Evolutionary conservation across 1,139 yeast species (phyloP).

Genomic region (Kurtzmaniella quercitrusa): DNA sequence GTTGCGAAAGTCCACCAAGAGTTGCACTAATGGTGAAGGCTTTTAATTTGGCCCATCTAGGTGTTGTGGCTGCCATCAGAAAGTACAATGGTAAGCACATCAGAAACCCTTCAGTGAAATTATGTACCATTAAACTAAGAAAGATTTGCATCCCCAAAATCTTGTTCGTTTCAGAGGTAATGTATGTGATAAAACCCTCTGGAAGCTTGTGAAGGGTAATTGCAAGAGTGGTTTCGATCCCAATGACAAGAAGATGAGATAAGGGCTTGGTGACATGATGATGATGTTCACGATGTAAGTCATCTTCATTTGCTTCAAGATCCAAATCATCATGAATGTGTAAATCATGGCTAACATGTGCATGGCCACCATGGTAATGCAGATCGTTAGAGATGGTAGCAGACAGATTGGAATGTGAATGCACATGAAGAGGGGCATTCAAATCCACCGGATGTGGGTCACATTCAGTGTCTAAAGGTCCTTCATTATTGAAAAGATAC

Average conservation of each 20-base stretch:
- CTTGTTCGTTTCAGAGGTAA: conserved; percentile 72
- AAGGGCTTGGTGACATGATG: conserved; percentile 78
- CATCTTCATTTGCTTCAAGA: conserved; percentile 9
- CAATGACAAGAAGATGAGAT: conserved; percentile 75
- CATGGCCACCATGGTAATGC: conserved; percentile 9
- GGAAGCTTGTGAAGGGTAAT: conserved; percentile 88
- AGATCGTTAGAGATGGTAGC: neutral
- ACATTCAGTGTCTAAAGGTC: neutral
- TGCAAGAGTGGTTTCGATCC: conserved; percentile 85
- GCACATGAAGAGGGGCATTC: neutral
- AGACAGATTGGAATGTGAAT: conserved; percentile 2
- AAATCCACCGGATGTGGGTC: conserved; percentile 6
- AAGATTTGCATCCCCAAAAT: conserved; percentile 76
- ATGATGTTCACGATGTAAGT: conserved; percentile 51
- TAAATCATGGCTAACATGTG: conserved; percentile 6
- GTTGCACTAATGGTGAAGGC: conserved; percentile 65
- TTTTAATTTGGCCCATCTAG: conserved; percentile 42
- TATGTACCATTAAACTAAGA: conserved; percentile 79
- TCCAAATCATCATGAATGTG: neutral
- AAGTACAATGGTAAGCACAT: conserved; percentile 89
- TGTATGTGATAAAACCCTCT: conserved; percentile 86
- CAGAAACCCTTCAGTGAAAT: conserved; percentile 92
- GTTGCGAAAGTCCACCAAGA: conserved; percentile 83
- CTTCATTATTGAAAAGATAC: conserved; percentile 14
- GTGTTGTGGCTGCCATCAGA: conserved; percentile 37